Conservation (phyloP, 306 rosid genomes). For the Sicyos baderoa region DNA sequence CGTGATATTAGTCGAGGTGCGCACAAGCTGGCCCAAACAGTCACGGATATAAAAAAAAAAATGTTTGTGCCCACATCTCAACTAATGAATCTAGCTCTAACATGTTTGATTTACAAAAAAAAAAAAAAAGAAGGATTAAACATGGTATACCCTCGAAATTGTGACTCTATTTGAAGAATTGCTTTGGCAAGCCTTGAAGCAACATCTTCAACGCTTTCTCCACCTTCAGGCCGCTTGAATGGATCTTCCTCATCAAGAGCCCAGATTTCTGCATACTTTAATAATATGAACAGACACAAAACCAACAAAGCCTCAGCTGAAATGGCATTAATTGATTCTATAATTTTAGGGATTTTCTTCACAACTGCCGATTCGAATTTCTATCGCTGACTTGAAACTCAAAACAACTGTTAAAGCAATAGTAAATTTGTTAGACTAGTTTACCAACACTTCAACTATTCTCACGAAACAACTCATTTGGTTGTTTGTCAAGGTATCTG, state of each 20-base stretch:
- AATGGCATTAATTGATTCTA: not conserved
- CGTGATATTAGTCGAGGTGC: too few species aligned
- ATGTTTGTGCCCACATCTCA: too few species aligned
- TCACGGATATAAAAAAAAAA: too few species aligned
- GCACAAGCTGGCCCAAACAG: too few species aligned
- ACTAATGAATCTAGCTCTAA: not conserved
- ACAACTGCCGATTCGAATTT: not conserved
- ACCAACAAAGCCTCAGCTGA: constrained; percentile 6
- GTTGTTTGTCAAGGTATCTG: not conserved
- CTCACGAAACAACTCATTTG: too few species aligned
- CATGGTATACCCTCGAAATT: constrained; percentile 55
- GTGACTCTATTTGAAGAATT: constrained; percentile 44
- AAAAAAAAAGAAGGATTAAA: not conserved
- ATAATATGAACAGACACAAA: constrained; percentile 11
- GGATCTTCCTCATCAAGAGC: constrained; percentile 68
- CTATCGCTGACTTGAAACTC: too few species aligned
- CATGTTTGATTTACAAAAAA: not conserved
- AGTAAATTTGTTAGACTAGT: not conserved
- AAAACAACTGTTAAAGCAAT: not conserved
- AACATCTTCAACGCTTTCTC: constrained; percentile 86
- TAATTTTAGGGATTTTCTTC: not conserved
- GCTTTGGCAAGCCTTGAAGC: constrained; percentile 60
- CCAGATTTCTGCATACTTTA: constrained; percentile 66
- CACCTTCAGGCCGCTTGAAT: constrained; percentile 62
- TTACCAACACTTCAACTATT: not conserved